Base-by-base conservation (phyloP, 345 rosid species). In the Rhodamnia argentea region DNA sequence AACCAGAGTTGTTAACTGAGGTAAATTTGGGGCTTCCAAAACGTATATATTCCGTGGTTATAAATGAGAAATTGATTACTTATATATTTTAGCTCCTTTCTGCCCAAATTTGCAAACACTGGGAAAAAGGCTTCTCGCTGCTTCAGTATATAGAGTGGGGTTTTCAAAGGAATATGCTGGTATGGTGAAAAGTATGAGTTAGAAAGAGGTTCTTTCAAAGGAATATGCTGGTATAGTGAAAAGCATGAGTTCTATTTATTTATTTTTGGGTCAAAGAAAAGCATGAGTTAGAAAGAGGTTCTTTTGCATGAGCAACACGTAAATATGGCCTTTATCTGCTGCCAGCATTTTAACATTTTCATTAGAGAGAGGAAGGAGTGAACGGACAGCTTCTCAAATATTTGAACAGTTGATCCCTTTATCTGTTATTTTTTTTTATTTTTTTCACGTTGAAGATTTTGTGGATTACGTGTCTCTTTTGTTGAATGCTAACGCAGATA, bases 1-100 rank as follows among this genome's bases (percentile, higher is more conserved):
- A 97, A 59, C 94, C 98, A 52, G 91, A 88, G 44, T 90, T 96
- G 90, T 90, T 97, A 83, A 87, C 91, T 86, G 99, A 96, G 96
- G 99, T 95, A 90, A 70, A 70, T 70, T 37, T 70, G 13, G 78
- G 81, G 81, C 81, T 87, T 85, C 59, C 53, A 74, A 52, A 56
- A 51, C 81, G 18, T 70, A 26, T 82, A 40, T 82, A 78, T 10
- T 82, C 42, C 10, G 7, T 18, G 44, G 70, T 55, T 13, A 37
- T 53, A 42, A 27, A 40, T 53, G 13, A 52, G 47, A 40, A 37
- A 0, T 83, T 29, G 13, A 50, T 52, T 37, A 83, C 64, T 18
- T 83, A 40, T 57, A 55, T 83, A 27, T 42, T 32, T 70, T 70
- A 37, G 78, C 47, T 70, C 47, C 78, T 70, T 9, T 32, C 47